Evolutionary conservation across 1,284 basidiomycete species (phyloP), one percentile per base, ranked within the genome.

Genomic region (Inonotus hispidus): DNA sequence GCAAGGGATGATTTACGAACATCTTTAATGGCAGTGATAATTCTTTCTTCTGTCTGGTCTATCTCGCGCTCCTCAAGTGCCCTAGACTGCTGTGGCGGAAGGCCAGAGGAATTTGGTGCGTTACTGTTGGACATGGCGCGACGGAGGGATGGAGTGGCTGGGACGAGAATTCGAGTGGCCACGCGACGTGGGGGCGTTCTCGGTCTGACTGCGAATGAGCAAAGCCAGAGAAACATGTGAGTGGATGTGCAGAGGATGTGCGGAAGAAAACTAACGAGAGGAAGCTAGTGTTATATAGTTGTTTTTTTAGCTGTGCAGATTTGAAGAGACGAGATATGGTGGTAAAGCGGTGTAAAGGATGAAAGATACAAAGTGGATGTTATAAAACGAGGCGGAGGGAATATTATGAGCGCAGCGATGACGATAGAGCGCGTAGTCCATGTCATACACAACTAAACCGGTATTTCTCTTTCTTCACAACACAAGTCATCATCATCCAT

Each of bases 1-100:
- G 5, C n/a, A 14, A 56, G 27, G n/a, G 35, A 21, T 11, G 23
- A 16, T 37, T 3, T n/a, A 21, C 63, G 13, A 16, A 71, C 68
- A 68, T 80, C 78, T 63, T 75, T 78, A 37, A 82, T 71, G 6
- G 73, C 72, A 27, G 71, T 47, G 37, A 80, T 66, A 39, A 80
- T 74, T 25, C 70, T 69, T 41, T 73, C 64, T 65, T 81, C 79
- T 32, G 76, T 68, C 1, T 70, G 66, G 55, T 77, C 69, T 3
- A 71, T 61, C 13, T 56, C 61, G 13, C 79, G 70, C 63, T 79
- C 78, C 45, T 70, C 68, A 10, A 81, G 71, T 21, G 67, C 66
- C 65, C 74, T 76, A 13, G 74, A 73, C 56, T 77, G 71, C 14
- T 70, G 70, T 4, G 77, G 72, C 7, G 70, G 70, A 32, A 82